phyloP scores from a whole-genome alignment of 148 eudicot genomes.

The Amaranthus cruentus region DNA sequence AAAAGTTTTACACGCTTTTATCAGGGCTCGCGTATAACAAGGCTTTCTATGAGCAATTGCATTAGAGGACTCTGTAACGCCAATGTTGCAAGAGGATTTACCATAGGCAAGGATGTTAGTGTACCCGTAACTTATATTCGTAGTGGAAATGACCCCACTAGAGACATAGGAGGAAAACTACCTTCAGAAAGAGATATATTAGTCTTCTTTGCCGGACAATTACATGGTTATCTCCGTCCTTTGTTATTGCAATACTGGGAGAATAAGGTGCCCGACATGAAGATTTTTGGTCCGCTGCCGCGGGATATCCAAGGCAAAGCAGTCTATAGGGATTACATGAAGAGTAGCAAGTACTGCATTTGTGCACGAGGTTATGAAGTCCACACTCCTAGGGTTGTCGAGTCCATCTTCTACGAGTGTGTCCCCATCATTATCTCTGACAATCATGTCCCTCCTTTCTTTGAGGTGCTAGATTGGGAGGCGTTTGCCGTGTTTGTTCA shows the following conservation, averaged over 20 bases:
- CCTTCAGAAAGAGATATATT: conserved; percentile 46
- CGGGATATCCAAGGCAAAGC: conserved; percentile 58
- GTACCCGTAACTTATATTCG: conserved; percentile 65
- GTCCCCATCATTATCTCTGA: conserved; percentile 77
- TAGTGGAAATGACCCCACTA: conserved; percentile 46
- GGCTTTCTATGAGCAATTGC: conserved; percentile 43
- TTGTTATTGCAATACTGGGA: conserved; percentile 61
- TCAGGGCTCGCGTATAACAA: conserved; percentile 55
- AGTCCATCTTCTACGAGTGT: conserved; percentile 70
- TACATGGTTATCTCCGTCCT: conserved; percentile 75
- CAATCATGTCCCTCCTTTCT: conserved; percentile 80
- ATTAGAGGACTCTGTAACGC: conserved; percentile 74
- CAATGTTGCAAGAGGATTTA: conserved; percentile 61
- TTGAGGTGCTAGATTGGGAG: conserved; percentile 74
- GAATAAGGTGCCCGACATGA: conserved; percentile 62
- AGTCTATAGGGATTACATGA: conserved; percentile 60
- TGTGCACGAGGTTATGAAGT: conserved; percentile 76
- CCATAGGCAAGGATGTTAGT: conserved; percentile 63
- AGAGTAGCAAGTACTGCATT: conserved; percentile 75
- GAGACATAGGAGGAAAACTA: conserved; percentile 63
- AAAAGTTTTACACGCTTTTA: background rate
- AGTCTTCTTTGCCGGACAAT: conserved; percentile 75
- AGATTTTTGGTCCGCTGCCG: conserved; percentile 60
- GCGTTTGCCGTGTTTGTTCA: conserved; percentile 52
- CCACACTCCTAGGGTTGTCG: conserved; percentile 69